Base-by-base conservation (phyloP, 768 basidiomycete genomes). In the Exsudoporus frostii region DNA sequence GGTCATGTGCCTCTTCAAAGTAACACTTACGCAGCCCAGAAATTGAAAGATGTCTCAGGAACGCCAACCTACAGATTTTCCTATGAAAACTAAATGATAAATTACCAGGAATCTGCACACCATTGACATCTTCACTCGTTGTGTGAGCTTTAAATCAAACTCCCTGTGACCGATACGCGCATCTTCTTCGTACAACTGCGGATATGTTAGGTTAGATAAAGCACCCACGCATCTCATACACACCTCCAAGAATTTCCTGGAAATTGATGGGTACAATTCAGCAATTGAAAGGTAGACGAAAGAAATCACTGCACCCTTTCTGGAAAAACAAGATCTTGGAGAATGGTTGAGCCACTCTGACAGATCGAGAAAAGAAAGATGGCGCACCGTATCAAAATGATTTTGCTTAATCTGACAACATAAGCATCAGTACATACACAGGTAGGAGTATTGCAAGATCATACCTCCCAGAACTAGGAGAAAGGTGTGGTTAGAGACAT, bases 81-180 rank as follows among this genome's bases (percentile, higher is more conserved):
- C 15, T 15, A 45, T 54, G n/a, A 60, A 45, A 20, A 42, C 2
- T 4, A 17, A 3, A 30, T 15, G 0, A 15, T 9, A 37, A 49
- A 30, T 4, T 6, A 24, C 2, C 8, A 32, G 7, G 41, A 17
- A n/a, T 7, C 6, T 17, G 60, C 78, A 37, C 37, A 91, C 96
- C 96, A 99, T 99, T 55, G 87, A 93, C 97, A 99, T 99, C 72
- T 98, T 98, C 42, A 98, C 97, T 55, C 97, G 76, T 50, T 86
- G 79, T 0, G 90, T 92, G 33, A 92, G 77, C 65, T 99, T 98
- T 52, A 99, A 74, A 62, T 98, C 97, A 65, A 99, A 99, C 50
- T 95, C 85, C 62, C 86, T 87, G 68, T 98, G 93, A 1, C 97
- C 97, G 46, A 92, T 81, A 13, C 88, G 79, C 1, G 96, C 96